These are phyloP conservation scores for Symbiotaphrina buchneri DNA, from an alignment of 495 filamentous ascomycete species.

Conservation along the genomic window DNA sequence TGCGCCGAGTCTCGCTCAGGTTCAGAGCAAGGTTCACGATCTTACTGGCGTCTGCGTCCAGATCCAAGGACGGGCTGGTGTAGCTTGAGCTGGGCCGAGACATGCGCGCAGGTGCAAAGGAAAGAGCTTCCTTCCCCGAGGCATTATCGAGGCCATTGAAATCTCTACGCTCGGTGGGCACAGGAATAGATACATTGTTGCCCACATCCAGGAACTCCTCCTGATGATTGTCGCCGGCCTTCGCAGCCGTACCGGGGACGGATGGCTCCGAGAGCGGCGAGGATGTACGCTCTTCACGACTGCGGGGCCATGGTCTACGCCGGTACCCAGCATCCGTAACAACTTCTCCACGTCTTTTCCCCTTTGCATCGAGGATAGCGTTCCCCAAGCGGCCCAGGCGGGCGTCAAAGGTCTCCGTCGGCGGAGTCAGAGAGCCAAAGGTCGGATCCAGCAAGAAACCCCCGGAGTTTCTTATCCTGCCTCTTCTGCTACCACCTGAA, in stretches of 20 bases:
- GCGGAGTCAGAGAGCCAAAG: too few species aligned
- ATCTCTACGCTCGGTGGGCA: too few species aligned
- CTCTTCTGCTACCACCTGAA: slow-evolving; percentile 1
- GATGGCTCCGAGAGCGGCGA: too few species aligned
- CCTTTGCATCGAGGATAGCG: not conserved
- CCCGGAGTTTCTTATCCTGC: slow-evolving; percentile 1
- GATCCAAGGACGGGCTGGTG: slow-evolving; percentile 2
- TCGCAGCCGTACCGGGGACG: too few species aligned
- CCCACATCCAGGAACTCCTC: too few species aligned
- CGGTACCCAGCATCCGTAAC: not conserved
- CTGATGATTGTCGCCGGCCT: too few species aligned
- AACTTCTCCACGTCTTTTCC: slow-evolving; percentile 1
- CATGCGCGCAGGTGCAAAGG: too few species aligned
- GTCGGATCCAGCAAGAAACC: slow-evolving; percentile 3
- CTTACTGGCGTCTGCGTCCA: slow-evolving; percentile 58
- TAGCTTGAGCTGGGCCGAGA: too few species aligned
- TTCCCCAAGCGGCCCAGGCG: not conserved
- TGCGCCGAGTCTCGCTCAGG: slow-evolving; percentile 60
- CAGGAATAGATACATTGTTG: too few species aligned
- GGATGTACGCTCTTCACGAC: slow-evolving; percentile 1
- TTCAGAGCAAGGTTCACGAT: slow-evolving; percentile 82
- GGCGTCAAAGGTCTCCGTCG: too few species aligned
- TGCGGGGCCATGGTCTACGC: not conserved
- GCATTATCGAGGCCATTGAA: too few species aligned
- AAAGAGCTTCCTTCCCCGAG: too few species aligned